Evolutionary conservation across 257 asterid species (phyloP), one percentile per base, ranked within the genome.

Genomic region (Pogostemon cablin): DNA sequence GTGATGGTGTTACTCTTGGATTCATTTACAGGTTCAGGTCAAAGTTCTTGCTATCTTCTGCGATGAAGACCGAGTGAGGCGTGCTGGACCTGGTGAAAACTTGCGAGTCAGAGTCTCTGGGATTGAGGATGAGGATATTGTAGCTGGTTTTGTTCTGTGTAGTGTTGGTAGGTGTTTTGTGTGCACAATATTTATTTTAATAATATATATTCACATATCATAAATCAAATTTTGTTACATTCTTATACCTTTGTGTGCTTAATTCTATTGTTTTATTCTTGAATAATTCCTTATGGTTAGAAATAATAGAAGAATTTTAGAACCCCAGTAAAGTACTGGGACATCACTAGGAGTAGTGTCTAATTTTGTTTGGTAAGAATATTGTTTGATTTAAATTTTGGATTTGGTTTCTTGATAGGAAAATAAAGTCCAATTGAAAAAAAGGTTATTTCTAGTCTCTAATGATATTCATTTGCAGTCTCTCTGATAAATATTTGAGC

Each of bases 21-120:
- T 43, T 62, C 62, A 34, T 71, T 52, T 74, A 56, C 90, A 95
- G 99, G 89, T 78, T 58, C 88, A 75, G 9, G 97, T 91, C 63
- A 95, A 89, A 84, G 96, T 89, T 74, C 74, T 86, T 67, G 95
- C 90, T 60, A 71, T 95, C 57, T 89, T 76, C 78, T 59, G 78
- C 42, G 99, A 95, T 74, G 98, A 95, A 68, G 88, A 86, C 67
- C 83, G 39, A 83, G 99, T 88, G 46, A 79, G 81, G 66, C 72
- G 71, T 3, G 97, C 93, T 4, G 96, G 91, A 75, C 99, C 98
- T 55, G 97, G 98, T 80, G 98, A 95, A 81, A 95, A 95, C 78
- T 77, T 95, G 83, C 90, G 98, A 72, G 95, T 91, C 62, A 82
- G 96, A 82, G 37, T 95, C 59, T 80, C 99, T 54, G 98, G 98